Evolutionary conservation across 495 filamentous ascomycete genomes (phyloP).

Genomic region (Hypoxylon crocopeplum): DNA sequence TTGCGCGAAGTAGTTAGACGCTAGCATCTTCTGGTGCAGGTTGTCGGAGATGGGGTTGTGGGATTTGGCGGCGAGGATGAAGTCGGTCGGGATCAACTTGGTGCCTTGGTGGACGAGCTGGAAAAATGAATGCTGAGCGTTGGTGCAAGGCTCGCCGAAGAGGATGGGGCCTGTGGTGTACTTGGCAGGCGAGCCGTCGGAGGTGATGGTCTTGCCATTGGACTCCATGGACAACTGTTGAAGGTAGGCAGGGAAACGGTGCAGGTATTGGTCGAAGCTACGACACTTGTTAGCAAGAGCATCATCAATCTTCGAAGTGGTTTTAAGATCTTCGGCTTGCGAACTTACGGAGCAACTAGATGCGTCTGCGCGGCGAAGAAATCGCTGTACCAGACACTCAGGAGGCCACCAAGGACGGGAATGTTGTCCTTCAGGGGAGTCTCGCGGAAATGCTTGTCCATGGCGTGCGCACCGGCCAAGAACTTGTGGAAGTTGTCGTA

Average conservation of each 20-base stretch:
- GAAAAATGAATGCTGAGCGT: conserved; percentile 99
- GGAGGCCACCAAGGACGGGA: conserved; percentile 85
- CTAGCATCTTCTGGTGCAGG: conserved; percentile 98
- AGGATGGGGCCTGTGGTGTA: conserved; percentile 94
- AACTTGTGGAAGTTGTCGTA: conserved; percentile 98
- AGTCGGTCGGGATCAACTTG: conserved; percentile 97
- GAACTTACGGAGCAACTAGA: conserved; percentile 82
- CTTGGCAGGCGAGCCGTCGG: conserved; percentile 87
- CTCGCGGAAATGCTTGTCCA: conserved; percentile 97
- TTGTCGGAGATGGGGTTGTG: conserved; percentile 94
- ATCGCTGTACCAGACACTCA: conserved; percentile 98
- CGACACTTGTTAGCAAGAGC: too few relatives aligned
- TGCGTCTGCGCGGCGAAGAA: conserved; percentile 98
- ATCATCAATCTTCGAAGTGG: too few relatives aligned
- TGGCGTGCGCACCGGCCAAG: conserved; percentile 91
- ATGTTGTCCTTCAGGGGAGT: conserved; percentile 95
- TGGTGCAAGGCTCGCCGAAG: conserved; percentile 98
- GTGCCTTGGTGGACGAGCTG: conserved; percentile 98
- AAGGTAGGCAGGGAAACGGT: conserved; percentile 98
- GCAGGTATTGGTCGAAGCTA: conserved; percentile 97
- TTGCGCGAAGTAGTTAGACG: conserved; percentile 98
- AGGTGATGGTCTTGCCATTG: conserved; percentile 97
- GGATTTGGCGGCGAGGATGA: conserved; percentile 92
- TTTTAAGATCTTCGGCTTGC: neutral
- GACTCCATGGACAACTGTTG: conserved; percentile 99